Evolutionary conservation across 2,329 filamentous ascomycete genomes (phyloP).

Genomic region (Pyricularia grisea): DNA sequence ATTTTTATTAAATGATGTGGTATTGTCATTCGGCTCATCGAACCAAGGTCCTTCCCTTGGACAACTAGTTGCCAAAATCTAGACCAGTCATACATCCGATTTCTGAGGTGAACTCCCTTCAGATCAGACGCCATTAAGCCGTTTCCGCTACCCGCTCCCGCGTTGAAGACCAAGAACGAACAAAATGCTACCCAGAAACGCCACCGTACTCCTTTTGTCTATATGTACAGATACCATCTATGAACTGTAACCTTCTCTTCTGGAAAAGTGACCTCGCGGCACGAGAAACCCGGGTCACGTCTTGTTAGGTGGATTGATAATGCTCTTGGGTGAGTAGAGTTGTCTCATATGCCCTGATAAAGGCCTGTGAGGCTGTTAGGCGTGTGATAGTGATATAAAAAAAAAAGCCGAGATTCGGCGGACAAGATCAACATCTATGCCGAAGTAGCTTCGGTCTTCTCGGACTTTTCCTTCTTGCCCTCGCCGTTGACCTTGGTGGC

Average conservation of each 20-base stretch:
- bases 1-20: neutral
- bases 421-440: neutral
- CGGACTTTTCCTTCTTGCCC: neutral
- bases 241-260: neutral
- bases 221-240: neutral
- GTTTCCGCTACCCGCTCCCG: neutral
- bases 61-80: neutral
- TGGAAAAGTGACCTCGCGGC: neutral
- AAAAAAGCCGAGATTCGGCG: neutral
- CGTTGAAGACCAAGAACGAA: neutral
- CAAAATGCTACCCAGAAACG: neutral
- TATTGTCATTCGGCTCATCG: neutral
- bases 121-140: neutral
- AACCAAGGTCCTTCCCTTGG: neutral
- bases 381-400: neutral
- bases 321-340: neutral
- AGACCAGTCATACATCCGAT: neutral
- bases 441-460: neutral
- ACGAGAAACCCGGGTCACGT: neutral
- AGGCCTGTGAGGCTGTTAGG: neutral
- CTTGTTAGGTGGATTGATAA: neutral
- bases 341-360: neutral
- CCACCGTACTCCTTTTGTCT: neutral
- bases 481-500: conserved; percentile 2
- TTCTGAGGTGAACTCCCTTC: neutral